Base-by-base conservation (phyloP, 2,329 filamentous ascomycete genomes). In the Chalaropsis ovoidea region DNA sequence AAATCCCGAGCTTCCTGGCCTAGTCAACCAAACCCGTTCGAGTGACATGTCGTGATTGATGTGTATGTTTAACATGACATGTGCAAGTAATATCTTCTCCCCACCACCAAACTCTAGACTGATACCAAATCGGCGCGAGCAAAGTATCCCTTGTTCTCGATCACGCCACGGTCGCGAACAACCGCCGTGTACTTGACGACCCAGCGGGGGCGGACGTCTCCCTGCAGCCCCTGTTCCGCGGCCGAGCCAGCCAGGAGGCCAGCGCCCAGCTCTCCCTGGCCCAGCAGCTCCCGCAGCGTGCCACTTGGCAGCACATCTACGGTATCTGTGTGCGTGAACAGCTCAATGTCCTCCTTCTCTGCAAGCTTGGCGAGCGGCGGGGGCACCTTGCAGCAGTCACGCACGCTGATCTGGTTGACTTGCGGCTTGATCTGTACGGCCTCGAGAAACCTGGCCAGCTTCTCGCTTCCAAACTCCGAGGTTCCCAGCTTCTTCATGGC, bases 71-170 rank as follows among this genome's bases (percentile, higher is more conserved):
- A n/a, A n/a, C n/a, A n/a, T 42, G n/a, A n/a, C 45, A 22, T 39
- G 35, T 58, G 24, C 27, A 58, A 31, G 31, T 15, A n/a, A n/a
- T 31, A 35, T 54, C 52, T 35, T 35, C 1, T 19, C 8, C 43
- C 27, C 15, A 19, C 31, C 13, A 31, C 10, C 24, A 58, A n/a
- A 35, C 43, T 52, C 64, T 71, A 75, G 61, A 68, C 67, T 65
- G 79, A 78, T 60, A 78, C 77, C 69, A 94, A 75, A 72, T 90
- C 86, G 2, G 92, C 93, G 22, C 86, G 85, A 1, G 93, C 93
- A 78, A 96, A 96, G 76, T 96, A 97, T 7, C 94, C 94, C 79
- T 97, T 99, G 74, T 94, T 96, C 79, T 99, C 94, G 69, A 99
- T 93, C 8, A 99, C 94, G 15, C 94, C 94, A 64, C 94, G 82